Percentiles rank a stretch among this genome's conserved stretches.
phyloP scores from a whole-genome alignment of 2,329 filamentous ascomycete genomes.

The Pseudopithomyces maydicus region DNA sequence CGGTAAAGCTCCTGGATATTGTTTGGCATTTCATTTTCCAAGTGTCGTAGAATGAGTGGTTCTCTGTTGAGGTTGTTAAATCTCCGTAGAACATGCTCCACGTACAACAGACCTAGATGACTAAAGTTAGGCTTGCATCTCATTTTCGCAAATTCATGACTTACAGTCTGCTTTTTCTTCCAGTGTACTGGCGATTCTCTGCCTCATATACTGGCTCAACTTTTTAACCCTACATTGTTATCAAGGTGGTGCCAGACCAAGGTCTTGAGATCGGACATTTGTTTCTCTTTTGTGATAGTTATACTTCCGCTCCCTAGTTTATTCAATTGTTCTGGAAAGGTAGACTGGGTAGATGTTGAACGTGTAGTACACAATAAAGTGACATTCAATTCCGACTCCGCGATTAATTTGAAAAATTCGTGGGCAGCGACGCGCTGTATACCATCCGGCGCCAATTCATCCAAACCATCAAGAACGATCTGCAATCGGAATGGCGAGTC shows the following conservation, averaged over 20 bases:
- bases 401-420: not conserved
- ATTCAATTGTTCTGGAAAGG: not conserved
- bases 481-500: not conserved
- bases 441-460: conserved; percentile 2
- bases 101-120: not conserved
- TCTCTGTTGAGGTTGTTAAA: conserved; percentile 3
- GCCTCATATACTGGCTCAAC: conserved; percentile 6
- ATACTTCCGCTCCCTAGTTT: not conserved
- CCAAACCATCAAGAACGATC: conserved; percentile 2
- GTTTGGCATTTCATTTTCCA: conserved; percentile 1
- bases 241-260: conserved; percentile 4
- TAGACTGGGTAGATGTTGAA: not conserved
- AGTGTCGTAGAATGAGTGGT: conserved; percentile 2
- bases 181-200: not conserved
- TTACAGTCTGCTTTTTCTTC: conserved; percentile 3
- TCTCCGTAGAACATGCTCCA: not conserved
- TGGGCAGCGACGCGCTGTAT: not conserved
- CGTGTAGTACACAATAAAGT: conserved; percentile 2
- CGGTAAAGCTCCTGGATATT: not conserved
- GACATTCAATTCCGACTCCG: not conserved
- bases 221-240: not conserved
- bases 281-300: not conserved
- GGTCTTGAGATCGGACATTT: conserved; percentile 1
- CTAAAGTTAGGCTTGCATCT: not conserved
- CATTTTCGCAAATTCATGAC: not conserved